phyloP scores from a whole-genome alignment of 1,139 yeast genomes.

The Geotrichum restrictum region DNA sequence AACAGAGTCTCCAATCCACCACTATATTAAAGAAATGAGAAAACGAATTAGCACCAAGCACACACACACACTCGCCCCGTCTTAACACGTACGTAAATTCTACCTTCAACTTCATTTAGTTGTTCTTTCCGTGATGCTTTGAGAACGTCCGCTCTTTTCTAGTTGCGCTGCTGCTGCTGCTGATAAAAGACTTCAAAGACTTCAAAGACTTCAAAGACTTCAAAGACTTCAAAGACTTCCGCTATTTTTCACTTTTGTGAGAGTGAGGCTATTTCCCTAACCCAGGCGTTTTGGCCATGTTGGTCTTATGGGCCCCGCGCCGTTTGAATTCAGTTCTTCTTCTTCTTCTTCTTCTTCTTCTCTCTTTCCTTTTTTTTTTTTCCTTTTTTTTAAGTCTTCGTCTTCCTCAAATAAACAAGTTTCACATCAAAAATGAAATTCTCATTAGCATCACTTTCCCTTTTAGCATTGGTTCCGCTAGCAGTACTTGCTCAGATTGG shows the following conservation, averaged over 20 bases:
- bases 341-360: background rate
- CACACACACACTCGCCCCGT: too few relatives aligned
- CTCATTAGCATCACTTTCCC: constrained; percentile 14
- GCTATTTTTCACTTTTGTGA: background rate
- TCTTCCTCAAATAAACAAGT: too few relatives aligned
- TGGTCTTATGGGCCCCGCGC: constrained; percentile 52
- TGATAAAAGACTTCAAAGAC: background rate
- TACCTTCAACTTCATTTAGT: constrained; percentile 31
- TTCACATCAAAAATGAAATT: constrained; percentile 8
- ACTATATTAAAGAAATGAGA: constrained; percentile 18
- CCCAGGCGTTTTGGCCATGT: constrained; percentile 29
- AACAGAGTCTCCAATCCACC: constrained; percentile 75
- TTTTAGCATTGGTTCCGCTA: constrained; percentile 6
- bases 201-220: too few relatives aligned
- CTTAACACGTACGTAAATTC: constrained; percentile 35
- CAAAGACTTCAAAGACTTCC: too few relatives aligned
- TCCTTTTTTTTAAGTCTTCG: background rate
- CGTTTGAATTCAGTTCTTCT: background rate
- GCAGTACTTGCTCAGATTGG: constrained; percentile 11
- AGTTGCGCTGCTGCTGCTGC: background rate
- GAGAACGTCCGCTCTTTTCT: background rate
- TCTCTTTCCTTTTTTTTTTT: background rate
- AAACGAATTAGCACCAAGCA: background rate
- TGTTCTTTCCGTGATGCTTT: background rate
- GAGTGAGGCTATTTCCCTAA: constrained; percentile 4